phyloP scores from a whole-genome alignment of 305 asterid species.

The Salvia sclarea region DNA sequence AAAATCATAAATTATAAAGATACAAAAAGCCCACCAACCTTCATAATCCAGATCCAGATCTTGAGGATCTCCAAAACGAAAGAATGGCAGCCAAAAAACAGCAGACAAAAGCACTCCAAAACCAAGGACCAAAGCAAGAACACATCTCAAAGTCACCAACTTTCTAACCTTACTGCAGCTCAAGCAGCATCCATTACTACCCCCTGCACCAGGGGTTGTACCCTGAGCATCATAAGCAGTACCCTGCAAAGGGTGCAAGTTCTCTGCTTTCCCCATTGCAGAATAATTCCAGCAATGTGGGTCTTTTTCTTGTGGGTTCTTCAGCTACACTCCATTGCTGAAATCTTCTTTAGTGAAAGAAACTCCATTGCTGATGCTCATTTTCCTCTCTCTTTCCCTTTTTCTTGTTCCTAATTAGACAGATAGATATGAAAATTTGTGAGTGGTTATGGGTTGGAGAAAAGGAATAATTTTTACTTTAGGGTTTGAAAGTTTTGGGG shows the following conservation, averaged over 20 bases:
- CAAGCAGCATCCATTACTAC: conserved; percentile 45
- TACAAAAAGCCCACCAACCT: conserved; percentile 48
- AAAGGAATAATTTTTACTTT: conserved; percentile 34
- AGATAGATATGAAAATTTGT: conserved; percentile 33
- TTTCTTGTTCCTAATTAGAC: conserved; percentile 25
- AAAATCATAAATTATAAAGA: neutral
- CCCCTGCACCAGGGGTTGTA: conserved; percentile 44
- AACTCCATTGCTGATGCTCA: conserved; percentile 39
- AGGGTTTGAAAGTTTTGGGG: conserved; percentile 38
- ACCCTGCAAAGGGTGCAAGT: conserved; percentile 46
- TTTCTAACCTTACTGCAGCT: conserved; percentile 47
- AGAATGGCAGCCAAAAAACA: conserved; percentile 75
- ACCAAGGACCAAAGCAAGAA: conserved; percentile 63
- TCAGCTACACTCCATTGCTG: conserved; percentile 46
- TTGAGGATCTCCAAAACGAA: conserved; percentile 50
- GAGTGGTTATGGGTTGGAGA: conserved; percentile 46
- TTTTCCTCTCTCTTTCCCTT: conserved; percentile 14
- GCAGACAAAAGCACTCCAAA: conserved; percentile 71
- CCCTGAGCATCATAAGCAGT: conserved; percentile 56
- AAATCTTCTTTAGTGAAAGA: conserved; percentile 34
- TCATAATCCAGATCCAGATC: conserved; percentile 81
- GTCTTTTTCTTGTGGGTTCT: conserved; percentile 33
- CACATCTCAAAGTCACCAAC: conserved; percentile 64
- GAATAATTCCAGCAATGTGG: conserved; percentile 56
- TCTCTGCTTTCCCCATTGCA: conserved; percentile 81